Base-by-base conservation (phyloP, 2,329 filamentous ascomycete species). In the Parascedosporium putredinis region DNA sequence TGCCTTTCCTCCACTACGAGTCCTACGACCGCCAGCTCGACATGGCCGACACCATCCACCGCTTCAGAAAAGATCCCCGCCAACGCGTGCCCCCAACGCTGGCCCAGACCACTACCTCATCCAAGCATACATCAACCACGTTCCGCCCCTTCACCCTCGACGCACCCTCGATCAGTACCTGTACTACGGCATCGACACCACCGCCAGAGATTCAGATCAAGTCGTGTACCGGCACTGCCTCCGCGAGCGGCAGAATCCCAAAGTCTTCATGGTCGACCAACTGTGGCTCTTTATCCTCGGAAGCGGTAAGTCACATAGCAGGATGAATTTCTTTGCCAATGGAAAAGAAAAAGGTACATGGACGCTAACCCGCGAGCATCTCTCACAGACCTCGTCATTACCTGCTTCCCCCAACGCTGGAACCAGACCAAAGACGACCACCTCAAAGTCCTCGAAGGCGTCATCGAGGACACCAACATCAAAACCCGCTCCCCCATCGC, bases 161-260 rank as follows among this genome's bases (percentile, higher is more conserved):
- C 57, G 72, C 0, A 74, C 71, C 0, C 58, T 74, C 1, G 71
- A 74, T 43, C 71, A 74, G 51, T 66, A 65, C 0, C 73, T 71
- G 51, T 67, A 67, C 38, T 67, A 64, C 2, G 57, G 70, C 2
- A 58, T 62, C 0, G 63, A 67, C n/a, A 73, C 70, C 0, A 53
- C 59, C 3, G 53, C 55, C 1, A 57, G 70, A 3, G 71, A 74
- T 43, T 54, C 58, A 3, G 68, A 71, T 27, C 69, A 72, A 42
- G 68, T 71, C 1, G 61, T 71, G 1, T 71, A 68, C 36, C 63
- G 68, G 1, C 57, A 55, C 2, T 58, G 53, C 16, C 51, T 45
- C 5, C 14, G 33, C 2, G 10, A 49, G 14, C 22, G 47, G 1
- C 16, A 51, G 18, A 40, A 45, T 12, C 50, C 51, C 1, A 56